Percentiles rank a stretch among this genome's conserved stretches.
These are phyloP conservation scores for Vigna hirtella DNA, from an alignment of 306 rosid species.

Conservation along the genomic window DNA sequence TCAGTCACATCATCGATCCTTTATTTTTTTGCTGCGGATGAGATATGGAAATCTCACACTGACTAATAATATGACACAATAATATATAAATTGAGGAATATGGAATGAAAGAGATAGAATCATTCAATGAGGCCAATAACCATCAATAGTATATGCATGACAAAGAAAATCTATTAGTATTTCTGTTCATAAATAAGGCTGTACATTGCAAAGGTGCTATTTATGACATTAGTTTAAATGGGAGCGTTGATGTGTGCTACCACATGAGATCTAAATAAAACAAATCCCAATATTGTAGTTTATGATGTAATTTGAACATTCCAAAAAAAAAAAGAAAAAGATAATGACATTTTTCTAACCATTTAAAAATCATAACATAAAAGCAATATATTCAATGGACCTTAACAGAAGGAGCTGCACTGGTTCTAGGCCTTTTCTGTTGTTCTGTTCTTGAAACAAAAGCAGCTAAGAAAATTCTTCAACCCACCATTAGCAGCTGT, in stretches of 20 bases:
- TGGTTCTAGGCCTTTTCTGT: constrained; percentile 60
- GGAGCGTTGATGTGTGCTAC: too few relatives aligned
- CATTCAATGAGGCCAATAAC: not conserved
- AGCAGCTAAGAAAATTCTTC: constrained; percentile 70
- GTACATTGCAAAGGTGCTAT: not conserved
- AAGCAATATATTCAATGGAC: constrained; percentile 49
- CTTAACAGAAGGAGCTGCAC: constrained; percentile 55
- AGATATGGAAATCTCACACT: too few relatives aligned
- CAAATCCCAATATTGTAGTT: not conserved
- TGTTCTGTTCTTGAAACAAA: constrained; percentile 58
- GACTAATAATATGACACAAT: too few relatives aligned
- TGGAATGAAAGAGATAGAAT: not conserved
- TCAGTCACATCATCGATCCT: not conserved
- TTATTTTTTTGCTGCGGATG: not conserved
- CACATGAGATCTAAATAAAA: not conserved
- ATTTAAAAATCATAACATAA: not conserved
- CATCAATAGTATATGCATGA: not conserved
- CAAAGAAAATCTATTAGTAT: not conserved
- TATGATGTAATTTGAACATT: constrained; percentile 1
- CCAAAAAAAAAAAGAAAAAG: constrained; percentile 17
- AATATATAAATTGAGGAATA: too few relatives aligned
- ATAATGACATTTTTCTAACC: not conserved
- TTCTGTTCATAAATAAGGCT: not conserved
- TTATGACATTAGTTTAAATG: not conserved
- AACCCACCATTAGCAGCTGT: constrained; percentile 39